Evolutionary conservation across 2,329 filamentous ascomycete genomes (phyloP).

Genomic region (Nothophaeocryptopus gaeumannii): DNA sequence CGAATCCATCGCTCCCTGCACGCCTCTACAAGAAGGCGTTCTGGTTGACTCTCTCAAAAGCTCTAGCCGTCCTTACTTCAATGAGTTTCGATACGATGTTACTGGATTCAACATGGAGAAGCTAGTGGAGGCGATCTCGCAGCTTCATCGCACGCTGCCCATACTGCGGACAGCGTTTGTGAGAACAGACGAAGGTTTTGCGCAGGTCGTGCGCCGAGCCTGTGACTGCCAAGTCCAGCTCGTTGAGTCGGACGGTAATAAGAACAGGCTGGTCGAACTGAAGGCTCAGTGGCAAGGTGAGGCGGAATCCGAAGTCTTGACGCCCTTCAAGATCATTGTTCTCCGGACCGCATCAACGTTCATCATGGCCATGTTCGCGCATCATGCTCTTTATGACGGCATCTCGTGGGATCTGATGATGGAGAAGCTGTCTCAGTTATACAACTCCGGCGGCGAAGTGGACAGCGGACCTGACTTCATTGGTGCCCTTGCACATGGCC

Average conservation of each 20-base stretch:
- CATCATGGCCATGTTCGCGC: constrained; percentile 65
- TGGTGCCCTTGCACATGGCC: constrained; percentile 66
- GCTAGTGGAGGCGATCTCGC: constrained; percentile 59
- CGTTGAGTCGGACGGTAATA: constrained; percentile 43
- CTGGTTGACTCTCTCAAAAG: constrained; percentile 66
- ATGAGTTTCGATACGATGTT: constrained; percentile 65
- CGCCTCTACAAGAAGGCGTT: constrained; percentile 82
- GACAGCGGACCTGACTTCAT: constrained; percentile 57
- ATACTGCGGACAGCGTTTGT: constrained; percentile 73
- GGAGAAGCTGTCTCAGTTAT: constrained; percentile 54
- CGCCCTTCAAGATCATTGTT: constrained; percentile 54
- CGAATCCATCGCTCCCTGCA: constrained; percentile 77
- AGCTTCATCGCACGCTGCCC: constrained; percentile 52
- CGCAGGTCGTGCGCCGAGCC: constrained; percentile 65
- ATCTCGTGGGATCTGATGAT: constrained; percentile 71
- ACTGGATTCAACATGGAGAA: constrained; percentile 43
- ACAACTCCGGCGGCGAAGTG: constrained; percentile 37
- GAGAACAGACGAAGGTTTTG: constrained; percentile 69
- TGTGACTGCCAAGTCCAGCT: constrained; percentile 22
- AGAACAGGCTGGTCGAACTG: constrained; percentile 36
- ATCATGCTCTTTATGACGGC: constrained; percentile 86
- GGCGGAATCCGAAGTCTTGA: constrained; percentile 51
- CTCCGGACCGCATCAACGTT: constrained; percentile 34
- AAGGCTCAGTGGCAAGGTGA: constrained; percentile 53
- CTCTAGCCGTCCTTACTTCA: constrained; percentile 67